Evolutionary conservation across 2,329 filamentous ascomycete species (phyloP).

Genomic region (Penicillium aurantiogriseum): DNA sequence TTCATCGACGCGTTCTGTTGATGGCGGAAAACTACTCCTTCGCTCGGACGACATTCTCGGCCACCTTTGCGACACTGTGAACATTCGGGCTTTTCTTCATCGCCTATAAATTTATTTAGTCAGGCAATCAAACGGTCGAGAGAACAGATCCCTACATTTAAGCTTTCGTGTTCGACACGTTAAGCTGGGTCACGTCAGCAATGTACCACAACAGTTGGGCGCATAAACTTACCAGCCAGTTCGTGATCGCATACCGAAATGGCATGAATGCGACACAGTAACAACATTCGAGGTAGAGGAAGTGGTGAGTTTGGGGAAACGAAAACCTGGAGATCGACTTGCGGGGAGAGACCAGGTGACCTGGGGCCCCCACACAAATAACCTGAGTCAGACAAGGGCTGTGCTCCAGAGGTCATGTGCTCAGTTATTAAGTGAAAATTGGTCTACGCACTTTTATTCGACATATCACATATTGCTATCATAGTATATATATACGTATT

Average conservation of each 20-base stretch:
- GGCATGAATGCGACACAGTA: conserved; percentile 22
- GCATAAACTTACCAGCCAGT: conserved; percentile 41
- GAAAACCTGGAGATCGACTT: conserved; percentile 25
- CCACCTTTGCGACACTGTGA: conserved; percentile 61
- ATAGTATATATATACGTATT: background rate
- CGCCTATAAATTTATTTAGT: conserved; percentile 31
- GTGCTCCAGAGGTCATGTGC: background rate
- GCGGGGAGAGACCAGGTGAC: conserved; percentile 23
- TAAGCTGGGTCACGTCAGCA: conserved; percentile 35
- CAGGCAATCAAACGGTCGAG: background rate
- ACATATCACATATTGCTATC: background rate
- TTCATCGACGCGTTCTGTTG: conserved; percentile 71
- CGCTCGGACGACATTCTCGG: conserved; percentile 60
- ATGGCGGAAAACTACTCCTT: conserved; percentile 65
- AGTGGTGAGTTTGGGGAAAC: conserved; percentile 7
- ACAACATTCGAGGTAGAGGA: conserved; percentile 24
- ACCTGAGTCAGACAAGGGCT: background rate
- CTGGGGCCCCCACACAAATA: conserved; percentile 18
- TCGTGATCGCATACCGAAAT: conserved; percentile 43
- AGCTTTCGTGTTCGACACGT: conserved; percentile 62
- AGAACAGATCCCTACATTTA: conserved; percentile 49
- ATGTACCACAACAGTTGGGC: background rate
- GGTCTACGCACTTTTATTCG: background rate
- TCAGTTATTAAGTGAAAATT: background rate
- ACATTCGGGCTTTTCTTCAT: conserved; percentile 61